Base-by-base conservation (phyloP, 2,329 filamentous ascomycete genomes). In the Diplodia sapinea region DNA sequence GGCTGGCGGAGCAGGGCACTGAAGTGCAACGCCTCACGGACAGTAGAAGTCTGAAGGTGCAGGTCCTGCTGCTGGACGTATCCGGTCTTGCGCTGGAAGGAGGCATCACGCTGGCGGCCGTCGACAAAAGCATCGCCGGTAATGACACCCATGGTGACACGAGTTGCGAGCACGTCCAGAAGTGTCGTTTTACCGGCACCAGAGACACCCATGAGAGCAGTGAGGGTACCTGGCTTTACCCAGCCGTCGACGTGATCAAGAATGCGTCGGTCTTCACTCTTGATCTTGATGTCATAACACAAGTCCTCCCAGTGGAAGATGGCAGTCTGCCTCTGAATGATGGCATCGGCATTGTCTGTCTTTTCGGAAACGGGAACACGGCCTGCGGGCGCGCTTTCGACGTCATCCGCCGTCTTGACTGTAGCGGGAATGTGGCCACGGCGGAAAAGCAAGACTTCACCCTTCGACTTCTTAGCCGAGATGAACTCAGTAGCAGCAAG, bases 21-120 rank as follows among this genome's bases (percentile, higher is more conserved):
- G 78, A 96, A 96, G 74, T 87, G 87, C 40, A 96, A 83, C 8
- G 92, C 91, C 79, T 96, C 93, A 69, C 93, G 88, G 38, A 95
- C 92, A 0, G 92, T 96, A 0, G 88, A 87, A 0, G 92, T 94
- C 63, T 89, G 83, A 38, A 94, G 83, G 76, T 96, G 93, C 15
- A 96, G 83, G 84, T 96, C 93, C 76, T 95, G 91, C 76, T 96
- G 93, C 75, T 96, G 91, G 38, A 93, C 92, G 72, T 95, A 96
- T 56, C 93, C 91, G 0, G 91, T 94, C 80, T 93, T 93, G 69
- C 92, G 89, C 78, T 95, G 92, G 84, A 96, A 96, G 0, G 90
- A 91, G 52, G 84, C 83, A 71, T 94, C 91, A 52, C 90, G 87
- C 23, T 86, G 88, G 36, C 84, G 85, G 1, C 91, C 91, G 69